A percentile compares a stretch with the other conserved stretches of the same genome.
Conservation (phyloP, 352 stramenopile species). For the Peronospora belbahrii region DNA sequence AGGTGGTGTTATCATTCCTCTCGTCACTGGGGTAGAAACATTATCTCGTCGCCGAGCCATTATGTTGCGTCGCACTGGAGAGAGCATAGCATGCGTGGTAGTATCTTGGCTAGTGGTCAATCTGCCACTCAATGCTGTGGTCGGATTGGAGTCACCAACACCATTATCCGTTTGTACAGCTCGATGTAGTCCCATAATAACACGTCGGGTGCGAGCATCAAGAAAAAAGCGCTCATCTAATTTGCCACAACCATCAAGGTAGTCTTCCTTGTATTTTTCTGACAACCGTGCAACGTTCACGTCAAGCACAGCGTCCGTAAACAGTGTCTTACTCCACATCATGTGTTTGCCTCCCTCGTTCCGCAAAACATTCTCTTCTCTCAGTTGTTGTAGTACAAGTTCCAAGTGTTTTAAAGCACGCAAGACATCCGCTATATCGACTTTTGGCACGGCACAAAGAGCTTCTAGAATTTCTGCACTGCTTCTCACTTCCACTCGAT, state of each 20-base stretch:
- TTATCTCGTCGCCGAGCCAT: slow-evolving; percentile 28
- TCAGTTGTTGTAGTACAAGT: slow-evolving; percentile 35
- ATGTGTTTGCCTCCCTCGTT: neutral
- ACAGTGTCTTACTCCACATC: slow-evolving; percentile 23
- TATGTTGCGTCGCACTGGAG: slow-evolving; percentile 31
- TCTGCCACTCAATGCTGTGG: slow-evolving; percentile 14
- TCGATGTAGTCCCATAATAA: slow-evolving; percentile 27
- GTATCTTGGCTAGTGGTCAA: slow-evolving; percentile 9
- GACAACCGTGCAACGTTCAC: slow-evolving; percentile 32
- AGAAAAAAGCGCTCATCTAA: slow-evolving; percentile 57
- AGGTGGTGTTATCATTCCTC: slow-evolving; percentile 31
- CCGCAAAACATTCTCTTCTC: slow-evolving; percentile 19
- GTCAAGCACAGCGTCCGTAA: slow-evolving; percentile 32
- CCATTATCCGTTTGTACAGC: slow-evolving; percentile 9
- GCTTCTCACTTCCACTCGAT: slow-evolving; percentile 1
- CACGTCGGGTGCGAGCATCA: slow-evolving; percentile 20
- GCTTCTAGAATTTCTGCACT: slow-evolving; percentile 34
- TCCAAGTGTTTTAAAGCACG: slow-evolving; percentile 33
- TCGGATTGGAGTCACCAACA: neutral
- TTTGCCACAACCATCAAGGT: slow-evolving; percentile 40
- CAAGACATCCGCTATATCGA: slow-evolving; percentile 37
- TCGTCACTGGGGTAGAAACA: slow-evolving; percentile 3
- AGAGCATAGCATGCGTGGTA: slow-evolving; percentile 21
- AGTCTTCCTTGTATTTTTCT: slow-evolving; percentile 37
- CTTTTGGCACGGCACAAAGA: slow-evolving; percentile 42